phyloP scores from a whole-genome alignment of 1,284 basidiomycete species.

The Exobasidium rhododendri region DNA sequence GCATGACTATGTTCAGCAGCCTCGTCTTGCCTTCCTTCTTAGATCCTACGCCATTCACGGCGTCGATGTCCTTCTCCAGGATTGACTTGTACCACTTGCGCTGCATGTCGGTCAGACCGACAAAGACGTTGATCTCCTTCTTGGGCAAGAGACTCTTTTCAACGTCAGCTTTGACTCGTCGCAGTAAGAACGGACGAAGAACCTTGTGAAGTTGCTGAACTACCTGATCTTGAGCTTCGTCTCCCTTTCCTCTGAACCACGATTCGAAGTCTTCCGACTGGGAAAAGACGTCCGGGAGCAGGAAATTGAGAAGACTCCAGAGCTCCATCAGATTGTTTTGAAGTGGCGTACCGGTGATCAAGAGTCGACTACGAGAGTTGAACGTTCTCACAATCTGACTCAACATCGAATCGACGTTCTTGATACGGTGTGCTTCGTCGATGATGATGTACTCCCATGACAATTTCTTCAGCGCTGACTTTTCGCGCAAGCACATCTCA shows the following conservation, averaged over 20 bases:
- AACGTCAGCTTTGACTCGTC: conserved; percentile 94
- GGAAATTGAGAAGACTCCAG: conserved; percentile 88
- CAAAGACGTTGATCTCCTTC: conserved; percentile 99
- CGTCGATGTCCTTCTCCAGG: conserved; percentile 97
- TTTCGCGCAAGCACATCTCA: conserved; percentile 95
- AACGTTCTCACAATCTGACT: conserved; percentile 93
- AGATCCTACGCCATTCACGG: conserved; percentile 67
- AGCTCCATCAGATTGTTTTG: conserved; percentile 98
- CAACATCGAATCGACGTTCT: conserved; percentile 95
- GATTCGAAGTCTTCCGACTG: conserved; percentile 64
- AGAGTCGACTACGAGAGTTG: conserved; percentile 77
- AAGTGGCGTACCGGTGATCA: conserved; percentile 95
- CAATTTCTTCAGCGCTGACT: conserved; percentile 84
- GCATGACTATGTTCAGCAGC: conserved; percentile 99
- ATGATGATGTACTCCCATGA: conserved; percentile 98
- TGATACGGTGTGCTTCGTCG: conserved; percentile 98
- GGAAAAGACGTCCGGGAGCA: conserved; percentile 59
- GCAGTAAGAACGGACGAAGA: conserved; percentile 84
- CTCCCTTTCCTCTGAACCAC: conserved; percentile 66
- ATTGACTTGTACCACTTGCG: conserved; percentile 77
- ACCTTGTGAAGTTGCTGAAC: conserved; percentile 98
- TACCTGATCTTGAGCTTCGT: conserved; percentile 68
- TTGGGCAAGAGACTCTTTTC: conserved; percentile 95
- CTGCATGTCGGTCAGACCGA: conserved; percentile 97
- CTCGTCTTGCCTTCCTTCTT: conserved; percentile 99